Percentiles rank a stretch among this genome's conserved stretches.
Evolutionary conservation across 352 stramenopile genomes (phyloP).

Genomic region (Phytopythium chamaehyphon): DNA sequence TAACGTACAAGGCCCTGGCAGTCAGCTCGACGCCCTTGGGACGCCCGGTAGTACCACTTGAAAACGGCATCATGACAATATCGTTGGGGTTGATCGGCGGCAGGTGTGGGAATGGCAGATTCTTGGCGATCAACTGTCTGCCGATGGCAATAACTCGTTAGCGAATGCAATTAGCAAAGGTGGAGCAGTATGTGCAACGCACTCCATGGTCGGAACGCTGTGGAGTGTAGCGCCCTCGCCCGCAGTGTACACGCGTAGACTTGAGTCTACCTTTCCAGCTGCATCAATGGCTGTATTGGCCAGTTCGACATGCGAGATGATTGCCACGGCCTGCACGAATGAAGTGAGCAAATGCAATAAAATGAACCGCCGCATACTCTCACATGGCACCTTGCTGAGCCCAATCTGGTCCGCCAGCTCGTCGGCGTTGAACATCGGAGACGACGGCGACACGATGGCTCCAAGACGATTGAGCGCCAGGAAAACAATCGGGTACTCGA

Average conservation of each 20-base stretch:
- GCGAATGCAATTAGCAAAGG: neutral
- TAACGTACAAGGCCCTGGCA: slow-evolving; percentile 72
- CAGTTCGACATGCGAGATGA: slow-evolving; percentile 33
- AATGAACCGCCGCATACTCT: neutral
- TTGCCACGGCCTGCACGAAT: slow-evolving; percentile 12
- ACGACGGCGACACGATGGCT: slow-evolving; percentile 35
- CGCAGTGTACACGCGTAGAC: slow-evolving; percentile 27
- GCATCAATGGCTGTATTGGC: slow-evolving; percentile 16
- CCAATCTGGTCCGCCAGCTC: slow-evolving; percentile 36
- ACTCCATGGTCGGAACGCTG: slow-evolving; percentile 26
- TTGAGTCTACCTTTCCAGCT: slow-evolving; percentile 11
- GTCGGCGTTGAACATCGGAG: slow-evolving; percentile 27
- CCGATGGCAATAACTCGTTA: slow-evolving; percentile 11
- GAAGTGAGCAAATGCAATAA: neutral
- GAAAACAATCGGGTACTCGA: slow-evolving; percentile 47
- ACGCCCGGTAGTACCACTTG: slow-evolving; percentile 88
- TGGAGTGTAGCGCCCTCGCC: slow-evolving; percentile 8
- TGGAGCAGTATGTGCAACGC: too few species aligned
- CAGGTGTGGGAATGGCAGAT: slow-evolving; percentile 20
- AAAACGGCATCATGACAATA: slow-evolving; percentile 80
- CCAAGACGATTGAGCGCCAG: slow-evolving; percentile 34
- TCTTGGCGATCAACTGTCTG: slow-evolving; percentile 46
- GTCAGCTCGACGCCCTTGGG: slow-evolving; percentile 89
- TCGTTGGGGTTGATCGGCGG: slow-evolving; percentile 22
- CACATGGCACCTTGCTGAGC: slow-evolving; percentile 18